A percentile compares a stretch with the other conserved stretches of the same genome.
Evolutionary conservation across 352 stramenopile species (phyloP).

Genomic region (Thalassiosira ordinaria): DNA sequence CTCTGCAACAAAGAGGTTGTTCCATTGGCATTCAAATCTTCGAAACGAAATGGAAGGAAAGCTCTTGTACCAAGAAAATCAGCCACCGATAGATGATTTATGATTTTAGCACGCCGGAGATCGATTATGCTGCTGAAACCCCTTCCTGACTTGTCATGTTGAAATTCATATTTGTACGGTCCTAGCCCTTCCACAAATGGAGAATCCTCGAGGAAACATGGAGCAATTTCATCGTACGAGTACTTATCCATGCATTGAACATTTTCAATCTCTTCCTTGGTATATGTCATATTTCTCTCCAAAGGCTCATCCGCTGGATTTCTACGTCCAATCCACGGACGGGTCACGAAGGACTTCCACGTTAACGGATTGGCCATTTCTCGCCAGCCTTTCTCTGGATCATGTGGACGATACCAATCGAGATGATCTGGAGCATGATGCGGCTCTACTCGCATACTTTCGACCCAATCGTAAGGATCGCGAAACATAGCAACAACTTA

Average conservation of each 20-base stretch:
- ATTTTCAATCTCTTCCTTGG: too few relatives aligned
- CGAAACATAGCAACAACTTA: slow-evolving; percentile 81
- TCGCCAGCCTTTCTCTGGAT: too few relatives aligned
- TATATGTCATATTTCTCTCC: too few relatives aligned
- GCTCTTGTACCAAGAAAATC: slow-evolving; percentile 22
- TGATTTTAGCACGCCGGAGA: slow-evolving; percentile 52
- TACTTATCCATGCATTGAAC: slow-evolving; percentile 27
- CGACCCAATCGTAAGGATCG: slow-evolving; percentile 82
- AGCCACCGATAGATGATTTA: slow-evolving; percentile 48
- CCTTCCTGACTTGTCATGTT: slow-evolving; percentile 45
- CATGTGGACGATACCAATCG: too few relatives aligned
- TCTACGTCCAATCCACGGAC: slow-evolving; percentile 57
- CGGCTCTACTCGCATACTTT: slow-evolving; percentile 48
- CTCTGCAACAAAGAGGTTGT: slow-evolving; percentile 37
- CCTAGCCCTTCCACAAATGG: slow-evolving; percentile 11
- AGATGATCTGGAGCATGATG: slow-evolving; percentile 44
- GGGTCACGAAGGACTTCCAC: slow-evolving; percentile 56
- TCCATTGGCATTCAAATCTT: slow-evolving; percentile 49
- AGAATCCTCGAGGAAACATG: slow-evolving; percentile 30
- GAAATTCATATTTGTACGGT: slow-evolving; percentile 50
- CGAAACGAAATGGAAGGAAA: slow-evolving; percentile 49
- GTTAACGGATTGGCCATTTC: slow-evolving; percentile 4
- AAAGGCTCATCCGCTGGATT: too few relatives aligned
- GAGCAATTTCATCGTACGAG: slow-evolving; percentile 30
- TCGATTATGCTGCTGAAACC: slow-evolving; percentile 55